Evolutionary conservation across 2,329 filamentous ascomycete species (phyloP), one percentile per base, ranked within the genome.

Genomic region (Macroventuria anomochaeta): DNA sequence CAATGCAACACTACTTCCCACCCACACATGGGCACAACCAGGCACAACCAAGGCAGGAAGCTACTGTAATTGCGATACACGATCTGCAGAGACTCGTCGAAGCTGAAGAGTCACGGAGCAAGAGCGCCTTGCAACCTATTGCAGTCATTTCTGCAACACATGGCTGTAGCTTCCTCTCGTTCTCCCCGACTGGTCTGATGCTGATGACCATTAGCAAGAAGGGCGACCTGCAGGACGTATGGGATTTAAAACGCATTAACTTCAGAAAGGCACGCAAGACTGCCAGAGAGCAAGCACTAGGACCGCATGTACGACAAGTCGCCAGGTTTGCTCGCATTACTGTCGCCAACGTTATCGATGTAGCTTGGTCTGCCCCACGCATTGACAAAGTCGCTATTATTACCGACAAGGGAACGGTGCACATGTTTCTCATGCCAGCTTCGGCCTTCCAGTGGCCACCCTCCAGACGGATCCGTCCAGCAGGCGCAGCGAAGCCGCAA

Each of bases 331-430:
- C 91, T 17, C 87, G 95, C 33, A 89, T 97, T 84, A 97, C 93
- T 2, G 89, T 93, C 41, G 91, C 95, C 3, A 89, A 90, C 47
- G 91, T 97, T 49, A 85, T 97, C 18, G 93, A 97, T 68, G 90
- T 96, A 34, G 86, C 87, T 3, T 99, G 95, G 95, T 88, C 89
- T 1, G 83, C 85, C 48, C 90, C 90, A 3, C 87, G 88, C 50
- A 91, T 90, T 18, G 90, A 96, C 69, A 88, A 90, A 53, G 78
- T 96, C 32, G 93, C 93, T 1, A 87, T 99, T 77, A 86, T 97
- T 21, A 97, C 95, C 0, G 91, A 96, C 67, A 90, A 93, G 63
- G 92, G 93, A n/a, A 99, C 95, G 7, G 87, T 97, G 10, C 95
- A 99, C 75, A 84, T 97, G 36, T 88, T 96, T 60, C 90, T 96